Conservation (phyloP, 352 stramenopile genomes). For the Pythium grandisporangium region DNA sequence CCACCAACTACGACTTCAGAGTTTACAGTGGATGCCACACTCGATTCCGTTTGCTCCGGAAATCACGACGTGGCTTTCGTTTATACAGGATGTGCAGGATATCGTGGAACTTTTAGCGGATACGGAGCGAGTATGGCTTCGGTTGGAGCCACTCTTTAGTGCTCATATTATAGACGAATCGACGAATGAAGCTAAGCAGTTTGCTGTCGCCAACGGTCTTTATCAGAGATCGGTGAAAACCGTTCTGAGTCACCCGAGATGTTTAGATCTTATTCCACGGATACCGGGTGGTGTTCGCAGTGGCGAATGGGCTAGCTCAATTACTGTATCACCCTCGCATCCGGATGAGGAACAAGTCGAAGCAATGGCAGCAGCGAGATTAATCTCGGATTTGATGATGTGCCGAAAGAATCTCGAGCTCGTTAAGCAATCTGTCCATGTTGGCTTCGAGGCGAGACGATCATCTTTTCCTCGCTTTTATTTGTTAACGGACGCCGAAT, state of each 20-base stretch:
- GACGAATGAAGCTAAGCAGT: conserved; percentile 30
- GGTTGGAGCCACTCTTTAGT: conserved; percentile 35
- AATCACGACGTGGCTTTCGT: conserved; percentile 39
- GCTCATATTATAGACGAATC: conserved; percentile 33
- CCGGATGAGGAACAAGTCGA: too few species aligned
- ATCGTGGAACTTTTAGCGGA: conserved; percentile 27
- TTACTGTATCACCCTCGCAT: too few species aligned
- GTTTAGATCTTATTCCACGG: conserved; percentile 19
- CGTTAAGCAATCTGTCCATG: conserved; percentile 24
- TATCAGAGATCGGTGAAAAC: conserved; percentile 18
- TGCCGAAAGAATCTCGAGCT: conserved; percentile 37
- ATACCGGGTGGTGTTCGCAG: too few species aligned
- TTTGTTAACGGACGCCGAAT: conserved; percentile 50
- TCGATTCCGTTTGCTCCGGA: conserved; percentile 28
- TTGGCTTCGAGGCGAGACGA: conserved; percentile 42
- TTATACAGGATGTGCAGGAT: conserved; percentile 24
- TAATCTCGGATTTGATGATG: conserved; percentile 20
- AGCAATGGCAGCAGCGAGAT: too few species aligned
- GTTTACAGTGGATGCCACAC: conserved; percentile 33
- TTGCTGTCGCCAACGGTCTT: conserved; percentile 27
- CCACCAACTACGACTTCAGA: conserved; percentile 40
- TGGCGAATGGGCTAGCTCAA: too few species aligned
- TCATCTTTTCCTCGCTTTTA: conserved; percentile 56
- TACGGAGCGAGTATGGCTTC: conserved; percentile 41
- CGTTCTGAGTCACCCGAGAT: conserved; percentile 21